Evolutionary conservation across 768 basidiomycete genomes (phyloP), one percentile per base, ranked within the genome.

Genomic region (Kwoniella europaea): DNA sequence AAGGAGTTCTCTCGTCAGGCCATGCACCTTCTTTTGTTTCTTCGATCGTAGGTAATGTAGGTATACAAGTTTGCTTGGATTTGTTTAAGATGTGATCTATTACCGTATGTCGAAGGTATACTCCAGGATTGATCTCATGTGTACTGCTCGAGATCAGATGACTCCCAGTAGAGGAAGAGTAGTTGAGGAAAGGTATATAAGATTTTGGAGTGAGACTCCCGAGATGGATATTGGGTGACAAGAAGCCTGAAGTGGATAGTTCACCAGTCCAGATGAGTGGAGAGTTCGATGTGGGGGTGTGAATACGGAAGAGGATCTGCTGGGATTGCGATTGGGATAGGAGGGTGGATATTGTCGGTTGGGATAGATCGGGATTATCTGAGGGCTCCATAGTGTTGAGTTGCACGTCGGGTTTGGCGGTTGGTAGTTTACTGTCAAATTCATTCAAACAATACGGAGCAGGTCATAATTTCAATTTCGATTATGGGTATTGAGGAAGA

Each of bases 31-130:
- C 62, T 20, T 35, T 43, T 6, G 22, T 24, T 18, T 65, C 67
- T 61, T 72, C 56, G 16, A 72, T 64, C 10, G 67, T 72, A 2
- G 52, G 44, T 27, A 60, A 18, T 5, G 46, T 20, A 3, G 27
- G 52, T 24, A 65, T 24, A 46, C 71, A 67, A 22, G 67, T 68
- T 63, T 68, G 66, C 24, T 53, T 52, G 12, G 61, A 20, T 46
- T 67, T 67, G 9, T 46, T 43, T 20, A 46, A 56, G 7, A 72
- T 61, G 29, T 72, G 71, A 53, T 72, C 67, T 12, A 72, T 44
- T 3, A 72, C 58, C 4, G 66, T 72, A 42, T 72, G 71, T 53
- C 50, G 42, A 16, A 72, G 56, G 29, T 68, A 61, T 44, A 55
- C 53, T 20, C 53, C 57, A 18, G 57, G 46, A 13, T 18, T 27